A percentile compares a stretch with the other conserved stretches of the same genome.
phyloP scores from a whole-genome alignment of 2,329 filamentous ascomycete genomes.

The Diaporthe sp. region DNA sequence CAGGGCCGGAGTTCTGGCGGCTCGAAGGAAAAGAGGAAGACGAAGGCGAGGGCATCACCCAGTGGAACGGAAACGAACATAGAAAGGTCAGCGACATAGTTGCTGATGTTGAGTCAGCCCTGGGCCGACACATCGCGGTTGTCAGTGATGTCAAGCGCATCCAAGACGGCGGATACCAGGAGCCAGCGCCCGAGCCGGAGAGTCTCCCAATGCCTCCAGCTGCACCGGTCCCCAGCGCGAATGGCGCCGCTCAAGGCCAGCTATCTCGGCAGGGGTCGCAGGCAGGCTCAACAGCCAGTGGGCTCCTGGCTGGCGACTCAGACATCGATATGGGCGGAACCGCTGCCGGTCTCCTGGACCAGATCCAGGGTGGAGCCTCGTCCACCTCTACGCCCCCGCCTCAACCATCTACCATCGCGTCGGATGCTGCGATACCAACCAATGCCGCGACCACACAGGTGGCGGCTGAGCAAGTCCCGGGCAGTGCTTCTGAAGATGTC shows the following conservation, averaged over 20 bases:
- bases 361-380: conserved; percentile 75
- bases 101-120: conserved; percentile 77
- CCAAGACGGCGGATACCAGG: conserved; percentile 83
- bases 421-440: conserved; percentile 69
- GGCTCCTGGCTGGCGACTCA: conserved; percentile 69
- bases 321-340: conserved; percentile 77
- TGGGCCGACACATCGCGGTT: conserved; percentile 76
- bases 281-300: conserved; percentile 69
- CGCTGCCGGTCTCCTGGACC: conserved; percentile 75
- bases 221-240: conserved; percentile 43
- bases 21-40: conserved; percentile 71
- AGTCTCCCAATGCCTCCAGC: conserved; percentile 49
- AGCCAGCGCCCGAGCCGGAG: conserved; percentile 65
- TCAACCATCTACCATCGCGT: conserved; percentile 69
- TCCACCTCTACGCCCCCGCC: conserved; percentile 73
- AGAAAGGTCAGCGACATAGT: conserved; percentile 80
- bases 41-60: conserved; percentile 61
- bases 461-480: conserved; percentile 48
- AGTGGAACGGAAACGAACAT: conserved; percentile 58
- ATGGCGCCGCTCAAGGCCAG: conserved; percentile 45
- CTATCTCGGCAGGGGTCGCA: conserved; percentile 69
- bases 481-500: conserved; percentile 52
- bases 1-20: conserved; percentile 73
- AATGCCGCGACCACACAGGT: conserved; percentile 62
- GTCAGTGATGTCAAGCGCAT: conserved; percentile 78